Evolutionary conservation across 2,329 filamentous ascomycete species (phyloP).

Genomic region (Emericellopsis atlantica): DNA sequence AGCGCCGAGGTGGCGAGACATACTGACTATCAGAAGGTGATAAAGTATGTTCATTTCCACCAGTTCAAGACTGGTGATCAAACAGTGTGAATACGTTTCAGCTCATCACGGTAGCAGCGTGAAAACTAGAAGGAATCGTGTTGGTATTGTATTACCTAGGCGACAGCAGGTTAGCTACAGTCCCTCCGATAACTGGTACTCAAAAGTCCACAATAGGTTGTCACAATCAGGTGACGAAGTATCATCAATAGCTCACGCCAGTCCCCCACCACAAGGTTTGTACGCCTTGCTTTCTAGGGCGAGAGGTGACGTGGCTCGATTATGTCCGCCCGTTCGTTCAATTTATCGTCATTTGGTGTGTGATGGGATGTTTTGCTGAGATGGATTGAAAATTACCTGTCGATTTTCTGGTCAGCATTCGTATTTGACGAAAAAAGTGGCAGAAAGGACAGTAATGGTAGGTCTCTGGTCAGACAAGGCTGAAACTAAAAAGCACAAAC

Average conservation of each 20-base stretch:
- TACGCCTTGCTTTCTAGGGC: constrained; percentile 43
- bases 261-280: constrained; percentile 44
- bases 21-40: constrained; percentile 34
- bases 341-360: constrained; percentile 43
- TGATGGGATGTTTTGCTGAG: background rate
- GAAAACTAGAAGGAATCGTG: constrained; percentile 6
- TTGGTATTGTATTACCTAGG: constrained; percentile 19
- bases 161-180: constrained; percentile 15
- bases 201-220: constrained; percentile 9
- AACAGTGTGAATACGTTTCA: constrained; percentile 48
- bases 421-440: constrained; percentile 9
- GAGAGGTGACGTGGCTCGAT: constrained; percentile 36
- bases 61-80: constrained; percentile 29
- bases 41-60: constrained; percentile 37
- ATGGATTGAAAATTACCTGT: constrained; percentile 25
- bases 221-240: constrained; percentile 52
- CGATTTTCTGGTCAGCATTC: constrained; percentile 22
- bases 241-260: constrained; percentile 47
- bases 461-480: constrained; percentile 50
- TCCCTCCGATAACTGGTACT: constrained; percentile 5
- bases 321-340: constrained; percentile 63
- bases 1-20: background rate
- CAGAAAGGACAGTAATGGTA: constrained; percentile 3
- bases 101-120: constrained; percentile 29
- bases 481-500: constrained; percentile 48